A percentile compares a stretch with the other conserved stretches of the same genome.
Evolutionary conservation across 2,329 filamentous ascomycete species (phyloP).

Genomic region (Trichoderma lentiforme): DNA sequence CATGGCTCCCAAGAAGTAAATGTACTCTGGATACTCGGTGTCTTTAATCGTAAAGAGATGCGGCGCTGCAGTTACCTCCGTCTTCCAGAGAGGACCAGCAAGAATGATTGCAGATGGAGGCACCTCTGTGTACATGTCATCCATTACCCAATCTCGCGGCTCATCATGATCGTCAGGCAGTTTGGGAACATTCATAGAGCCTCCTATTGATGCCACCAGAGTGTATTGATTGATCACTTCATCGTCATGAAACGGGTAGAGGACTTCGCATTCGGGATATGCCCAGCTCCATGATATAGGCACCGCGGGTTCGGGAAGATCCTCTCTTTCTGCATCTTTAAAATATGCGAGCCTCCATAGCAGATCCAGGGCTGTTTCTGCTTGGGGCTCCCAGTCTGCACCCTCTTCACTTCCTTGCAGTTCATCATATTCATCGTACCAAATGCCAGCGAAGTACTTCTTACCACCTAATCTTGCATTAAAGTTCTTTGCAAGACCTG

Average conservation of each 20-base stretch:
- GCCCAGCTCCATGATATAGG: conserved; percentile 16
- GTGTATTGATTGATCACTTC: neutral
- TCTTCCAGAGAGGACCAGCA: conserved; percentile 6
- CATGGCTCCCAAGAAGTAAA: conserved; percentile 9
- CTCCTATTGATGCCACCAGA: neutral
- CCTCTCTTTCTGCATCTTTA: neutral
- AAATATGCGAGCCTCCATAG: conserved; percentile 2
- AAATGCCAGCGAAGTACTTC: conserved; percentile 11
- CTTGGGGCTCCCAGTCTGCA: neutral
- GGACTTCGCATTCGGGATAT: conserved; percentile 4
- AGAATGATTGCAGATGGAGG: neutral
- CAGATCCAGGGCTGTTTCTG: conserved; percentile 1
- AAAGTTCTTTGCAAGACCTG: conserved; percentile 12
- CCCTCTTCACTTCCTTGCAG: neutral
- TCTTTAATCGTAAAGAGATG: neutral
- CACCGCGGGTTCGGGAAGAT: neutral
- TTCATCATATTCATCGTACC: conserved; percentile 14
- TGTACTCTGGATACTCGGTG: conserved; percentile 7
- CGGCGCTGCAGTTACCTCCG: neutral
- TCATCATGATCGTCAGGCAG: conserved; percentile 4
- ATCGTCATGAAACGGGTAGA: conserved; percentile 8
- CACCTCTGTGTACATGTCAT: conserved; percentile 16
- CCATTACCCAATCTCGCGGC: neutral
- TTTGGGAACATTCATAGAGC: neutral
- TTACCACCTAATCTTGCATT: conserved; percentile 1